Base-by-base conservation (phyloP, 2,329 filamentous ascomycete genomes). In the Ophiostoma triangulosporum region DNA sequence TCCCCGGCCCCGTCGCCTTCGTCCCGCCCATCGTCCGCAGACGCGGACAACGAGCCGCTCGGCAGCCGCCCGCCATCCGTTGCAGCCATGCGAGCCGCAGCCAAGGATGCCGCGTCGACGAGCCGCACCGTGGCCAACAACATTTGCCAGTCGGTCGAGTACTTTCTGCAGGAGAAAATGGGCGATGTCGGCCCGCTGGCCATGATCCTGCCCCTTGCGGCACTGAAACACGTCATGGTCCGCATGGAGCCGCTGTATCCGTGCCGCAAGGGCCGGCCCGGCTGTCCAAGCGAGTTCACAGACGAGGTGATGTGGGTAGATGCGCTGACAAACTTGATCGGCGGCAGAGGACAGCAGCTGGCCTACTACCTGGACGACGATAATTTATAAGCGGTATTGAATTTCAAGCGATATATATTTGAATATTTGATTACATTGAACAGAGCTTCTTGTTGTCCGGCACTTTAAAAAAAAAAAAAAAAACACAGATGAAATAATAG, bases 131-230 rank as follows among this genome's bases (percentile, higher is more conserved):
- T 50, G 43, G 48, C 53, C n/a, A 54, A 50, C 48, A 58, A 62
- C 49, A 56, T 62, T 24, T 60, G 58, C 55, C 61, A 61, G 53
- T 57, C 58, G 1, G 45, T 57, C 22, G 61, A 62, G 50, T 61
- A 57, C 52, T 62, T 60, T 40, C 9, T 61, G 32, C 48, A 46
- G 3, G 54, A 58, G 7, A 8, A 20, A 15, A 56, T 53, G 55
- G 56, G 60, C 31, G 56, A 57, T n/a, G 50, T 61, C 26, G 61
- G 60, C 2, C 56, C 56, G 2, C 38, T 56, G 24, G 52, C 53
- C 2, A 55, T 54, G 43, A 48, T 60, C 1, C 50, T 59, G 15
- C 54, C 56, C 3, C 48, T 61, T 14, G 52, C 56, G 3, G 48
- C 55, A 7, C 35, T 58, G 33, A 52, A 53, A 4, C 31, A 53